These are phyloP conservation scores for Aspergillus saccharolyticus DNA, from an alignment of 495 filamentous ascomycete species.

Conservation along the genomic window DNA sequence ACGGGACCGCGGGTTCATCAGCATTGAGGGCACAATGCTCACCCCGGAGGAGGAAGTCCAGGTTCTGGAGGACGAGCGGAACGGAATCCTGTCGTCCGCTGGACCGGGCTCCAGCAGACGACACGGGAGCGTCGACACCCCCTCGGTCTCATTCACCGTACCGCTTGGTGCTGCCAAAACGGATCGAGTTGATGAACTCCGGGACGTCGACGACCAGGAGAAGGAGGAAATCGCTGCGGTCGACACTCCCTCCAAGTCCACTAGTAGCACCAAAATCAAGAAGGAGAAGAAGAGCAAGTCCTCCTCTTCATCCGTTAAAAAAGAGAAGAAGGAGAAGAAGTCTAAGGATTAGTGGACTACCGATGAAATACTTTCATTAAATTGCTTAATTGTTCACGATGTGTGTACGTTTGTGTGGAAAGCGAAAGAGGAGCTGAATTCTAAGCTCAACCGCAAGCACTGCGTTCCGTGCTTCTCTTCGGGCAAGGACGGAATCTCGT, in stretches of 20 bases:
- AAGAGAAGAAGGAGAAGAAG: slow-evolving; percentile 19
- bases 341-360: neutral
- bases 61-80: slow-evolving; percentile 35
- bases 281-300: slow-evolving; percentile 17
- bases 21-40: slow-evolving; percentile 67
- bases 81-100: slow-evolving; percentile 20
- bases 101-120: neutral
- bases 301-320: neutral
- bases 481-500: neutral
- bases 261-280: neutral
- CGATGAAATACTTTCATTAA: too few relatives aligned
- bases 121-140: neutral
- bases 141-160: neutral
- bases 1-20: slow-evolving; percentile 56
- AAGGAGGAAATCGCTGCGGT: neutral
- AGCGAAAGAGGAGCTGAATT: neutral
- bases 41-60: slow-evolving; percentile 39
- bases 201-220: neutral
- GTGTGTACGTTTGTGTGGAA: slow-evolving; percentile 13
- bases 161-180: neutral
- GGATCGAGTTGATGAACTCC: neutral
- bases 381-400: too few relatives aligned
- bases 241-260: neutral
- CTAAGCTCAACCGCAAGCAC: neutral
- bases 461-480: neutral